Evolutionary conservation across 2,329 filamentous ascomycete genomes (phyloP), one percentile per base, ranked within the genome.

Genomic region (Septoria linicola): DNA sequence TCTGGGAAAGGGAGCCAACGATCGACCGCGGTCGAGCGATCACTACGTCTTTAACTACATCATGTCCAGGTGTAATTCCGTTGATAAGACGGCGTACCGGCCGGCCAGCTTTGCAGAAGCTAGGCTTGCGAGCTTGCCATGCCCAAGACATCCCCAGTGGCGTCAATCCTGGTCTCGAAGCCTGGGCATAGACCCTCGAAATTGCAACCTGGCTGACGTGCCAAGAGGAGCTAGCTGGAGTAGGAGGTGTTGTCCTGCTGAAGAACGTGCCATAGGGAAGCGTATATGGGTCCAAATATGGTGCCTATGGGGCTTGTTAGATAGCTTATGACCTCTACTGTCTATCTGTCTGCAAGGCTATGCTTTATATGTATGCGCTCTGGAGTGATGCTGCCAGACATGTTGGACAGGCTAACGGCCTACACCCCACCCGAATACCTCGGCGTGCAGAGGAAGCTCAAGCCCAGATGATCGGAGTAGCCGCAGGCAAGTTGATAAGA

Each of bases 171-270:
- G 32, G 32, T 23, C 43, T 27, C 32, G 34, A 46, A 20, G 41
- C 40, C 41, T 45, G 46, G 50, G 50, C 50, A 34, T 41, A 44
- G 39, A 36, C 41, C 39, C 37, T 48, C 42, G 34, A 17, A 14
- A 30, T 25, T 35, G 41, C 20, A 39, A 30, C 37, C 39, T 48
- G 37, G 46, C 23, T 27, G 19, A 19, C 10, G 34, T 41, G 46
- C 51, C 53, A 52, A 51, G 50, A 32, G 20, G 20, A 23, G 39
- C 50, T 53, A 53, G 32, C 23, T 39, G 31, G 10, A 48, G 39
- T 21, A 30, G 14, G 30, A 40, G 23, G 23, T 34, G 25, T 20
- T 31, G 41, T 13, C 17, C 16, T 19, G 27, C n/a, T 16, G 27
- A 43, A 46, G 43, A 46, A 30, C 34, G 20, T 34, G 8, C 32